Evolutionary conservation across 2,329 filamentous ascomycete species (phyloP).

Genomic region (Graphilbum sp.): DNA sequence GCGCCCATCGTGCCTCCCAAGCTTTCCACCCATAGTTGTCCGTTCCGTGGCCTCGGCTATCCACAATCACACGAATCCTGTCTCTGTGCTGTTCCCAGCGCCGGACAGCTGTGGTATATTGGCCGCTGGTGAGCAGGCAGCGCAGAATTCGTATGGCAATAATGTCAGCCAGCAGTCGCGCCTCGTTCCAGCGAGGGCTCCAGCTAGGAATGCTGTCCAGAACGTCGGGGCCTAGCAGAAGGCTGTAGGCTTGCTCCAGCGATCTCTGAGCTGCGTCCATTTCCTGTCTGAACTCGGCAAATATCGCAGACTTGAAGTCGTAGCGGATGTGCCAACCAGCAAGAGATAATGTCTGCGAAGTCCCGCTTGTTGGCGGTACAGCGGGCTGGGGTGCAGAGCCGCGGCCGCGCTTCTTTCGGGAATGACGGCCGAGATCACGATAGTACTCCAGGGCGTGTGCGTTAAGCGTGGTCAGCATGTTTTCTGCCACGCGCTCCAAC

Average conservation of each 20-base stretch:
- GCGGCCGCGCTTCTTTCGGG: slow-evolving; percentile 71
- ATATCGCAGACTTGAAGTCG: slow-evolving; percentile 81
- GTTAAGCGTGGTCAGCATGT: slow-evolving; percentile 57
- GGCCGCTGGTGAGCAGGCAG: slow-evolving; percentile 64
- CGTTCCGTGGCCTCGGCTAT: slow-evolving; percentile 69
- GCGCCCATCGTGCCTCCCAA: slow-evolving; percentile 67
- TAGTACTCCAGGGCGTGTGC: slow-evolving; percentile 76
- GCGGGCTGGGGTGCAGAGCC: slow-evolving; percentile 66
- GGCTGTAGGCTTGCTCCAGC: slow-evolving; percentile 77
- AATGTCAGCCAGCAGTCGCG: slow-evolving; percentile 70
- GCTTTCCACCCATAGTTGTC: slow-evolving; percentile 86
- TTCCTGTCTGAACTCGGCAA: slow-evolving; percentile 87
- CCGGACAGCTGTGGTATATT: slow-evolving; percentile 63
- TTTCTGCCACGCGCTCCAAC: slow-evolving; percentile 55
- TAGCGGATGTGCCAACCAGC: slow-evolving; percentile 89
- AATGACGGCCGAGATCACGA: slow-evolving; percentile 81
- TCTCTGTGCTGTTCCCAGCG: slow-evolving; percentile 66
- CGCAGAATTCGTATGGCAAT: slow-evolving; percentile 68
- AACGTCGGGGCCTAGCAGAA: slow-evolving; percentile 64
- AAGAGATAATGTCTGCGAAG: slow-evolving; percentile 68
- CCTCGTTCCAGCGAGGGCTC: slow-evolving; percentile 83
- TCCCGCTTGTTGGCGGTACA: slow-evolving; percentile 65
- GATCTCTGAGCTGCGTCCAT: slow-evolving; percentile 75
- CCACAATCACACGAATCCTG: slow-evolving; percentile 59
- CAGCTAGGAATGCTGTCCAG: slow-evolving; percentile 81